These are phyloP conservation scores for Colletotrichum chrysophilum DNA, from an alignment of 2,329 filamentous ascomycete species.

Conservation along the genomic window DNA sequence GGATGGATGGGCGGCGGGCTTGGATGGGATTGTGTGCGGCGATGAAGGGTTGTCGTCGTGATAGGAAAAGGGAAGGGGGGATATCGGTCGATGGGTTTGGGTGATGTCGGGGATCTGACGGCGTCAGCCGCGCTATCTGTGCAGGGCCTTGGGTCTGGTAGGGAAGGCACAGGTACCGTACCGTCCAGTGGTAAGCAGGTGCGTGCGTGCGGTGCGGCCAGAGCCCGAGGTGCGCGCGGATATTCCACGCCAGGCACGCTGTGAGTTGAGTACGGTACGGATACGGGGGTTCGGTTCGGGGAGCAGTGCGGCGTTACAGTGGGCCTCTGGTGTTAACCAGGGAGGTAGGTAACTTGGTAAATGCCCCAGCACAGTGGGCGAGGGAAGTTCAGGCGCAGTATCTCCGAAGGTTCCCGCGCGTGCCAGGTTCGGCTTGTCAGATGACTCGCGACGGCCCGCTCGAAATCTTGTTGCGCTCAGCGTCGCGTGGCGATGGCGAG, in stretches of 20 bases:
- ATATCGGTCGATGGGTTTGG: constrained; percentile 4
- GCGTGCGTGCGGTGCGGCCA: background rate
- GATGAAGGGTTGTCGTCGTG: background rate
- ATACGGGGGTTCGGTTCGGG: constrained; percentile 1
- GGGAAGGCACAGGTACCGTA: background rate
- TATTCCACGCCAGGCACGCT: background rate
- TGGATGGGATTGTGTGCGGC: background rate
- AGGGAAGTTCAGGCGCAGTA: background rate
- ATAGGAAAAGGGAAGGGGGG: constrained; percentile 5
- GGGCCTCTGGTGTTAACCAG: background rate
- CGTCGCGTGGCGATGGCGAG: background rate
- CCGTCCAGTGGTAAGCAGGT: background rate
- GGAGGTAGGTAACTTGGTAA: background rate
- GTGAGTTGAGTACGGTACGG: background rate
- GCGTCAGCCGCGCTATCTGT: constrained; percentile 23
- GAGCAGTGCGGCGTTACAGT: background rate
- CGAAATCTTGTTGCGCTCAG: constrained; percentile 1
- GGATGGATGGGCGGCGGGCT: background rate
- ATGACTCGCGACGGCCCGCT: constrained; percentile 22
- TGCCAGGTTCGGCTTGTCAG: constrained; percentile 8
- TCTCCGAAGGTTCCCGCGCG: constrained; percentile 17
- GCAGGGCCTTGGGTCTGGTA: background rate
- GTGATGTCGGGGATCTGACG: constrained; percentile 22
- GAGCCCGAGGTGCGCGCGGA: background rate
- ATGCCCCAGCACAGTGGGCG: background rate